phyloP scores from a whole-genome alignment of 176 grass and related monocot genomes.

The Puya raimondii region DNA sequence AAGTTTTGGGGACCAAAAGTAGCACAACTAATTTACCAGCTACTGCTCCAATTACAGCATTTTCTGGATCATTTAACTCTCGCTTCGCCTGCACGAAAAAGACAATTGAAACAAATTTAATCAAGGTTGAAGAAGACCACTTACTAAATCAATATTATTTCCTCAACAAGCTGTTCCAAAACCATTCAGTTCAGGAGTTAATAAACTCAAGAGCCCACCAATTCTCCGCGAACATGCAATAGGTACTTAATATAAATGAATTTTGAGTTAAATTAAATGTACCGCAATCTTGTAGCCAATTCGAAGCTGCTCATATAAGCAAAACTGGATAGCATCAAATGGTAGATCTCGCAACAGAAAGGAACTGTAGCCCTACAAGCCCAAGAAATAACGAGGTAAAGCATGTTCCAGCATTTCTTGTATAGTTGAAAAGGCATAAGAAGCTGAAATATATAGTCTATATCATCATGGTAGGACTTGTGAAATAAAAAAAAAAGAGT shows the following conservation, averaged over 20 bases:
- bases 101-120: too few species aligned
- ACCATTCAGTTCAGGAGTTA: too few species aligned
- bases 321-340: slow-evolving; percentile 93
- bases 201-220: too few species aligned
- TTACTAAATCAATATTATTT: too few species aligned
- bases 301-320: slow-evolving; percentile 89
- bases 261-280: slow-evolving; percentile 5
- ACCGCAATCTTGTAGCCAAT: slow-evolving; percentile 83
- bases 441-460: neutral
- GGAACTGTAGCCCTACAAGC: slow-evolving; percentile 72
- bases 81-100: slow-evolving; percentile 48
- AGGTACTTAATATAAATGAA: neutral
- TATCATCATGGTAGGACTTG: neutral
- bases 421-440: neutral
- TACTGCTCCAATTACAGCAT: slow-evolving; percentile 93
- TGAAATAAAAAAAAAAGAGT: neutral
- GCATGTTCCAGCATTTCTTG: neutral
- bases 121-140: too few species aligned
- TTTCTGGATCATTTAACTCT: slow-evolving; percentile 90
- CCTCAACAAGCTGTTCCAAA: too few species aligned
- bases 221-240: too few species aligned
- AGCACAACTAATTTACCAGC: slow-evolving; percentile 38
- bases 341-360: slow-evolving; percentile 91
- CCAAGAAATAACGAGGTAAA: slow-evolving; percentile 3
- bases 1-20: neutral